phyloP scores from a whole-genome alignment of 805 yeast genomes.

The Ogataea dorogensis region DNA sequence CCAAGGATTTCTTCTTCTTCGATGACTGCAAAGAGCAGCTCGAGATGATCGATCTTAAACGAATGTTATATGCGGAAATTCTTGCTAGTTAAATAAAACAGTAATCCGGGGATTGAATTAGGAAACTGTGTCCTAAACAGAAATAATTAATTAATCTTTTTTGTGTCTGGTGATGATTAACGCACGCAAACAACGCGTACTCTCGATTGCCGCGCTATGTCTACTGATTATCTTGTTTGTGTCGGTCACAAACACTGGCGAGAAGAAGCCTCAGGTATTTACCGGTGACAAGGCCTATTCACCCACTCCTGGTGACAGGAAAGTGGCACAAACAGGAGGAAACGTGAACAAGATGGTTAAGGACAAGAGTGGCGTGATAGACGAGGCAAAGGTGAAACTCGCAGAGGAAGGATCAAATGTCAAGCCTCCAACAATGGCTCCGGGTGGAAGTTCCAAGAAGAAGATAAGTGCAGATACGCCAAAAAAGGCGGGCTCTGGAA shows the following conservation, averaged over 20 bases:
- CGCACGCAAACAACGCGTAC: conserved; percentile 39
- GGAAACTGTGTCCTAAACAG: conserved; percentile 8
- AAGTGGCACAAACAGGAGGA: conserved; percentile 20
- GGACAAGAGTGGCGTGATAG: conserved; percentile 37
- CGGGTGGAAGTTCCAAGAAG: conserved; percentile 13
- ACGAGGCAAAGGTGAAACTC: conserved; percentile 40
- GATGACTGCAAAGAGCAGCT: conserved; percentile 53
- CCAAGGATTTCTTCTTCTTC: conserved; percentile 55
- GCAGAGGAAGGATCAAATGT: conserved; percentile 34
- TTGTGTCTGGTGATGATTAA: conserved; percentile 11
- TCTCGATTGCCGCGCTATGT: conserved; percentile 42
- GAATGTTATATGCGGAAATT: conserved; percentile 52
- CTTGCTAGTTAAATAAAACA: conserved; percentile 29
- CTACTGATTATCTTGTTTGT: conserved; percentile 38
- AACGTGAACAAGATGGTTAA: conserved; percentile 31
- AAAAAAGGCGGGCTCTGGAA: conserved; percentile 5
- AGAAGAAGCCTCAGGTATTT: conserved; percentile 15
- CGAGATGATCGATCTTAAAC: conserved; percentile 48
- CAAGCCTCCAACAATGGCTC: conserved; percentile 25
- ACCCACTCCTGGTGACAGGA: conserved; percentile 11
- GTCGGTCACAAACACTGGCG: conserved; percentile 23
- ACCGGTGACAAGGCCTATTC: conserved; percentile 8
- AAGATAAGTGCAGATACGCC: conserved; percentile 9
- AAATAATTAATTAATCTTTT: conserved; percentile 1
- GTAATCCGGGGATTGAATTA: conserved; percentile 2